Base-by-base conservation (phyloP, 306 rosid genomes). In the Mucuna pruriens region DNA sequence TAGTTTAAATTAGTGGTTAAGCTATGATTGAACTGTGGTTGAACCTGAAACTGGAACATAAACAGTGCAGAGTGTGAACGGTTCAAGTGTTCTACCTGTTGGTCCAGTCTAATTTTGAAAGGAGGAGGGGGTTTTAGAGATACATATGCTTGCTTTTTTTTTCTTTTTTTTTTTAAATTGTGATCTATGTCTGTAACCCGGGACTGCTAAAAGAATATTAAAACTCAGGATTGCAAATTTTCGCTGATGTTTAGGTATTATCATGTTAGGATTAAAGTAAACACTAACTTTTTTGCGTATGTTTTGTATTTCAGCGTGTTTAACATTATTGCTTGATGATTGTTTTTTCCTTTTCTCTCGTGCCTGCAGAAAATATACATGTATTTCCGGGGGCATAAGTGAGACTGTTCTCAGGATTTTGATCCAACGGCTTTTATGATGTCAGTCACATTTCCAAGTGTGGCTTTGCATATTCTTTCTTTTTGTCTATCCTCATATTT, bases 381-480 rank as follows among this genome's bases (percentile, higher is more conserved):
- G 90, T 93, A 87, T 79, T 96, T 96, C 91, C 89, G 99, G 85
- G 97, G 98, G 76, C 34, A 89, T 68, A 92, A 89, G 89, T 96
- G 93, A 95, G 86, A 39, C 38, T 77, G 44, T 72, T 25, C 49
- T 38, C 51, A 40, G 82, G 75, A 62, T 79, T 67, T 82, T 52
- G 81, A 71, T 80, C 48, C 31, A 61, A 23, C 77, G 69, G 83
- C 83, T 55, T 61, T 60, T 52, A 67, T 13, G 58, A 26, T 60
- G 51, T 42, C 70, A 17, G 79, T 77, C 76, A 72, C 85, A n/a
- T n/a, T 22, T 77, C 39, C 54, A 55, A 71, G 34, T 29, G 75
- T 49, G 87, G 82, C 89, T 61, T 63, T 72, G 81, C 84, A 77
- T 89, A 86, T 89, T 80, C 74, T 46, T 89, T 80, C 74, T 46